A percentile compares a stretch with the other conserved stretches of the same genome.
These are phyloP conservation scores for Rhododendron ovatum DNA, from an alignment of 148 eudicot species.

Conservation along the genomic window DNA sequence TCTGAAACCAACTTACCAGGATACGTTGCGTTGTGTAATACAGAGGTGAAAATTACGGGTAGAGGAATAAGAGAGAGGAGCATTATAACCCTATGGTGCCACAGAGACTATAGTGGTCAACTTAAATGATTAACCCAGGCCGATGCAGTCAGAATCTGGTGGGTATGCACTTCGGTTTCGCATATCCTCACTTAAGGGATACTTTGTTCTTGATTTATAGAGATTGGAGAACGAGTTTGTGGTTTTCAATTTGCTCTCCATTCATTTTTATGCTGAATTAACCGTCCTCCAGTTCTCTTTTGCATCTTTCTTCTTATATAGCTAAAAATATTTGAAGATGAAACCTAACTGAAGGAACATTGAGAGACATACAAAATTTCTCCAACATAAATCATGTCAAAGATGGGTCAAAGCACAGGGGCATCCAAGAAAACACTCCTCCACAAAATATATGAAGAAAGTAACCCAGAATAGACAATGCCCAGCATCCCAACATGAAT, in stretches of 20 bases:
- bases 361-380: neutral
- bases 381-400: neutral
- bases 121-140: neutral
- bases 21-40: neutral
- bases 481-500: neutral
- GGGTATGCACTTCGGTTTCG: neutral
- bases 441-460: neutral
- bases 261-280: neutral
- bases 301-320: neutral
- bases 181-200: neutral
- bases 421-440: neutral
- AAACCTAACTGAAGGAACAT: neutral
- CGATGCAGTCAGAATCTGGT: neutral
- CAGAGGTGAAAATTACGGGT: neutral
- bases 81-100: neutral
- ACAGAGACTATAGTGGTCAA: neutral
- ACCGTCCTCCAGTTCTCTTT: neutral
- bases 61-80: neutral
- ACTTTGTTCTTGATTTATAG: neutral
- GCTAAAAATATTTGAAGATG: neutral
- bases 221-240: neutral
- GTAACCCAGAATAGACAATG: neutral
- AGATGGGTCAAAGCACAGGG: neutral
- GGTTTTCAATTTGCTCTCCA: neutral
- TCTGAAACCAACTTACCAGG: neutral